Evolutionary conservation across 495 filamentous ascomycete species (phyloP), one percentile per base, ranked within the genome.

Genomic region (Copromyces sp.): DNA sequence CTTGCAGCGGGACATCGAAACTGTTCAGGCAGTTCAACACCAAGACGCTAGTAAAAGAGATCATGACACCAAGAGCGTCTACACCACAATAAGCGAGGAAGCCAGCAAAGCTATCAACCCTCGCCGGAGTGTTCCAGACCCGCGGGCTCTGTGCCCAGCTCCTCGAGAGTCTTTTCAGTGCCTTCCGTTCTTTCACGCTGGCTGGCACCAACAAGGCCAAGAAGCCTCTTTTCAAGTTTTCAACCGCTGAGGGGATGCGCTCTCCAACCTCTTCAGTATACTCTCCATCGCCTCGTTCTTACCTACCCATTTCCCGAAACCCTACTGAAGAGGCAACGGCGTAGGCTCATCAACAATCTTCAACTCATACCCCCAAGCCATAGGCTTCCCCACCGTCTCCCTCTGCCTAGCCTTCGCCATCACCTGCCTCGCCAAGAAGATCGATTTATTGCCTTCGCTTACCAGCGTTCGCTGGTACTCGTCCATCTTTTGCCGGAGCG

Each of bases 401-500:
- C 72, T 16, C 1, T 61, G 24, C 3, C 53, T 12, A 1, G 69
- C 69, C 39, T 72, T 70, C 16, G 37, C 3, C 61, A 69, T 37
- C 4, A 42, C 65, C 12, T 40, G 69, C 0, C 75, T 61, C 2
- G 70, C 70, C 12, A 35, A 14, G 40, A 41, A 24, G 39, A 73
- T 73, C 5, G 74, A 42, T 69, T 78, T 71, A 29, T 73, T 45
- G 12, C 77, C 77, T 70, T 68, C 69, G 5, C 40, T 70, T 2
- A 74, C 35, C 8, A 78, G 45, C 0, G 71, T 74, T 45, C 72
- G 41, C 69, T 78, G 75, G 39, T 77, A 76, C 11, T 74, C 68
- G 24, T 77, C 73, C 53, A 80, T 70, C 17, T 42, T 70, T 2
- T 37, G 41, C 16, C 45, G 61, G 0, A 78, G 32, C 1, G 37